phyloP scores from a whole-genome alignment of 768 basidiomycete species.

The Russula sp. region DNA sequence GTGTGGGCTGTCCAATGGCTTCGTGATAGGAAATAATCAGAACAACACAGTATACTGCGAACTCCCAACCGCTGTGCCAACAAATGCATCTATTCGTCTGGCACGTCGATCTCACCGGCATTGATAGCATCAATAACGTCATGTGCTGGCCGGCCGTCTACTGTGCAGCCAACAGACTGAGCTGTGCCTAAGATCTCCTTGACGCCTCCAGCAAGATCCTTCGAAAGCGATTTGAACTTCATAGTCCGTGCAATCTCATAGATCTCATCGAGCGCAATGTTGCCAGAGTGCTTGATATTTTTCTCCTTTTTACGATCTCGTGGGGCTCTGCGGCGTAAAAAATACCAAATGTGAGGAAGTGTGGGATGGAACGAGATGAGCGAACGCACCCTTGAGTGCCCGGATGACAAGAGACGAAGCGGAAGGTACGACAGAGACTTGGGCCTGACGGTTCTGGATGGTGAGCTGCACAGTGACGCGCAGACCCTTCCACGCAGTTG shows the following conservation, averaged over 20 bases:
- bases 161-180: conserved; percentile 94
- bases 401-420: conserved; percentile 97
- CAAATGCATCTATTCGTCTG: conserved; percentile 63
- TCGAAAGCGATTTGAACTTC: conserved; percentile 90
- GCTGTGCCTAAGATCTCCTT: conserved; percentile 99
- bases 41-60: conserved; percentile 20
- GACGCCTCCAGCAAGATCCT: conserved; percentile 80
- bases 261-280: conserved; percentile 91
- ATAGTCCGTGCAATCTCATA: conserved; percentile 94
- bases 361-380: neutral
- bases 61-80: neutral
- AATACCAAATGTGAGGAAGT: neutral
- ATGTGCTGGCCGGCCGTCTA: conserved; percentile 91
- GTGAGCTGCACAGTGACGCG: conserved; percentile 98
- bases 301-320: conserved; percentile 99
- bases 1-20: conserved; percentile 10
- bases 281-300: conserved; percentile 98
- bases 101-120: conserved; percentile 80
- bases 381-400: conserved; percentile 87
- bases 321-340: conserved; percentile 72
- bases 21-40: conserved; percentile 22
- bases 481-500: conserved; percentile 97
- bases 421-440: conserved; percentile 93
- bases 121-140: conserved; percentile 88
- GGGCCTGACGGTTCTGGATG: conserved; percentile 99